Percentiles rank a stretch among this genome's conserved stretches.
These are phyloP conservation scores for Athelia sp. DNA, from an alignment of 1,284 basidiomycete species.

Conservation along the genomic window DNA sequence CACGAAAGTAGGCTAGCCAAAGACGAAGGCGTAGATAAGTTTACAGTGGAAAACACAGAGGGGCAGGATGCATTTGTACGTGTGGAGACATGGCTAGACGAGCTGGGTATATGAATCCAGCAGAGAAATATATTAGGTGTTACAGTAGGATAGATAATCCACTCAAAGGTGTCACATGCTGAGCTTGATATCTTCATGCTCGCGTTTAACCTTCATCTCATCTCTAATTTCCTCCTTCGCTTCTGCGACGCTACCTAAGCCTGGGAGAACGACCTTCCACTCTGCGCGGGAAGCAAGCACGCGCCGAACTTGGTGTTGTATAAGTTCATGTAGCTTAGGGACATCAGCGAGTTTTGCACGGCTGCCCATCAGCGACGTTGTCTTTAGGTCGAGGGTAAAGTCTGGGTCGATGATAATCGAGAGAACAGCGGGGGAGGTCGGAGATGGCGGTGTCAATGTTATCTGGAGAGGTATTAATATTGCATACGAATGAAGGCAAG, in stretches of 20 bases:
- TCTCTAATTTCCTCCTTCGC: slow-evolving; percentile 38
- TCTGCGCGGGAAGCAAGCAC: slow-evolving; percentile 55
- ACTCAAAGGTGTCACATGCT: too few species aligned
- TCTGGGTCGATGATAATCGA: slow-evolving; percentile 59
- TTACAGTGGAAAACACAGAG: slow-evolving; percentile 27
- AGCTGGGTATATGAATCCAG: slow-evolving; percentile 33
- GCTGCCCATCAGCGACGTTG: slow-evolving; percentile 76
- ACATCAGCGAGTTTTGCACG: slow-evolving; percentile 80
- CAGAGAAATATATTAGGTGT: background rate
- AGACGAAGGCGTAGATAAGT: slow-evolving; percentile 29
- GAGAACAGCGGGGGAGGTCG: slow-evolving; percentile 41
- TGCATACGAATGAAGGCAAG: slow-evolving; percentile 1
- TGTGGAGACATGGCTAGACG: slow-evolving; percentile 40
- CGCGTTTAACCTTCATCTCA: slow-evolving; percentile 15
- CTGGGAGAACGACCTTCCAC: slow-evolving; percentile 68
- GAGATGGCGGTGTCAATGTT: slow-evolving; percentile 43
- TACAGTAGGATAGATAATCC: background rate
- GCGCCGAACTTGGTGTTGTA: slow-evolving; percentile 65
- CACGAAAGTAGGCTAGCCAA: slow-evolving; percentile 31
- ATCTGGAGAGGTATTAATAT: slow-evolving; percentile 30
- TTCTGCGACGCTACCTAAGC: slow-evolving; percentile 43
- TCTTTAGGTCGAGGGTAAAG: slow-evolving; percentile 66
- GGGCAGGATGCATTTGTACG: slow-evolving; percentile 25
- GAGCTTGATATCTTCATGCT: too few species aligned
- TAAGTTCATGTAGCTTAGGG: slow-evolving; percentile 78